Base-by-base conservation (phyloP, 1,284 basidiomycete genomes). In the Vanrija sp. region DNA sequence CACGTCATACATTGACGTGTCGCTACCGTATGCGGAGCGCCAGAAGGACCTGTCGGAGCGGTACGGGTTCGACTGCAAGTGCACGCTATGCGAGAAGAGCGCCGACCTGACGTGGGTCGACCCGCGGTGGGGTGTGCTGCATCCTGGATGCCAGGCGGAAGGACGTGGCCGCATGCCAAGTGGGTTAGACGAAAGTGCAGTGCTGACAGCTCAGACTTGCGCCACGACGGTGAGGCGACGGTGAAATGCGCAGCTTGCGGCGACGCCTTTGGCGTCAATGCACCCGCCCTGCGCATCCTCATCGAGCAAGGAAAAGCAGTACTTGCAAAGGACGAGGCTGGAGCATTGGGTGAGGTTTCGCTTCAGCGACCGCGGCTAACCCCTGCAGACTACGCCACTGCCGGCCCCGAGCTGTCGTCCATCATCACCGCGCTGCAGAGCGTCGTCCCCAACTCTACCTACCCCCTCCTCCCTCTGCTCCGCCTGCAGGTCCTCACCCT, bases 1-100 rank as follows among this genome's bases (percentile, higher is more conserved):
- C 51, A 91, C 86, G 1, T 82, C 89, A 14, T 98, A 98, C 66
- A 82, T 96, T 46, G 95, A 98, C 71, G 83, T 87, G 2, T 88
- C 86, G 1, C 79, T 88, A 14, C 87, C 89, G 0, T 75, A 74
- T 7, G 60, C 71, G 1, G 74, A 82, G 23, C 81, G 92, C 28
- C 85, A 83, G 61, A 70, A 76, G 19, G 79, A 83, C 6, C 78
- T 95, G 19, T 69, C 78, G 49, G 84, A 87, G 63, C 85, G 87
- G 0, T 97, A 98, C 73, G 81, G 83, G 62, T 97, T 98, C 67
- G 75, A 70, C 2, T 98, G 95, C 68, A 65, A 65, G 9, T 98
- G 94, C 67, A 38, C 62, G 16, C 70, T 88, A 3, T 93, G 90
- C 55, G 38, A 26, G 42, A 29, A 43, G 57, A 60, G 8, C 16